phyloP scores from a whole-genome alignment of 1,284 basidiomycete genomes.

The Cryptococcus depauperatus region DNA sequence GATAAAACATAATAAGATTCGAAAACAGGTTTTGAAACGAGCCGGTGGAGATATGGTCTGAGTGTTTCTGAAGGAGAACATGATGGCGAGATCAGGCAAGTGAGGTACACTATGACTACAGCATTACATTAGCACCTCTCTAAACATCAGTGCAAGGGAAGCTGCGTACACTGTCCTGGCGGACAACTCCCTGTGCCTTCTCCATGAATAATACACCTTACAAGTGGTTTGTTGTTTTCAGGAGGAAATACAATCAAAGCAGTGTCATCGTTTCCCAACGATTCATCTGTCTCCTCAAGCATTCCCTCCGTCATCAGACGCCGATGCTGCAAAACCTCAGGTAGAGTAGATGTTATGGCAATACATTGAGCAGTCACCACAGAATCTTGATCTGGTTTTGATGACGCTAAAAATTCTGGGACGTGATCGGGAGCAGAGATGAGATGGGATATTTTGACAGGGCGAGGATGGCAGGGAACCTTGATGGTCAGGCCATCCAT shows the following conservation, averaged over 20 bases:
- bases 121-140: not conserved
- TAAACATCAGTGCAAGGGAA: not conserved
- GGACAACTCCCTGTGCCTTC: conserved; percentile 80
- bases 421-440: conserved; percentile 49
- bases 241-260: conserved; percentile 78
- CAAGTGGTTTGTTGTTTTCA: conserved; percentile 51
- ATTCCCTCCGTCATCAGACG: too few relatives aligned
- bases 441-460: conserved; percentile 48
- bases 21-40: conserved; percentile 21
- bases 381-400: not conserved
- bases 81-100: conserved; percentile 9
- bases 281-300: not conserved
- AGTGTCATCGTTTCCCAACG: conserved; percentile 53
- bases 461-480: conserved; percentile 52
- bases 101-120: conserved; percentile 45
- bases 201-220: conserved; percentile 67
- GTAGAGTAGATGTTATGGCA: conserved; percentile 54
- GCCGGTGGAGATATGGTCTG: conserved; percentile 22
- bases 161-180: conserved; percentile 61
- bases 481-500: conserved; percentile 42
- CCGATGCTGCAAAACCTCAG: conserved; percentile 18
- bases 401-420: conserved; percentile 40
- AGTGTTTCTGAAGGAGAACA: conserved; percentile 11
- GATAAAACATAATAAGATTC: conserved; percentile 23
- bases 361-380: conserved; percentile 54